Evolutionary conservation across 1,284 basidiomycete species (phyloP), one percentile per base, ranked within the genome.

Genomic region (Sparassis latifolia): DNA sequence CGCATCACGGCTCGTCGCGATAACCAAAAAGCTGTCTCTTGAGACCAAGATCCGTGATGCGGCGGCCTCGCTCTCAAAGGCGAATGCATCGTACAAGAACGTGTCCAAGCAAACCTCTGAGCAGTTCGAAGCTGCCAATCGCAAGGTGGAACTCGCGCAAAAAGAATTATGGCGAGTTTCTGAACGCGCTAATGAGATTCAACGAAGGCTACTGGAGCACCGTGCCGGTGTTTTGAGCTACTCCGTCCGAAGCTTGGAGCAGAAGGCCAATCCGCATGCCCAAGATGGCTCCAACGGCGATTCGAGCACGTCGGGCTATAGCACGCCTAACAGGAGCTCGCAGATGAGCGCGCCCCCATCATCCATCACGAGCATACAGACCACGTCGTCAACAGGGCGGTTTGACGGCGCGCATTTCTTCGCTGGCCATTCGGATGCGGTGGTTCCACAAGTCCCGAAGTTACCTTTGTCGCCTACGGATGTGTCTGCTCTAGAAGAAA

Each of bases 371-470:
- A 72, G 69, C 44, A 56, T 72, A 2, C 72, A 75, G 27, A 66
- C 75, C 1, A 55, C 64, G 7, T 67, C 74, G 10, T 69, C 76
- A 7, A 71, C 70, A 50, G 58, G 70, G 30, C 81, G 78, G 41
- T 90, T 91, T 59, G 86, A 89, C 49, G 87, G 87, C n/a, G 80
- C 82, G 1, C 88, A 91, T 68, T 72, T 90, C 45, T 89, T 89
- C 57, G 86, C 88, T 0, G 88, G 88, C 0, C 86, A 91, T 56
- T 80, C 76, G 3, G 75, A 81, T 45, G 75, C 85, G 3, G 66
- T 86, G 12, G 69, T 82, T 0, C 84, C 83, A 0, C 67, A 53
- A 27, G 52, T 57, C 3, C 69, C 69, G 3, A 67, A 64, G 42
- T 58, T 58, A 58, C 72, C 58, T 55, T 69, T 50, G 55, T 72